A percentile compares a stretch with the other conserved stretches of the same genome.
Evolutionary conservation across 1,284 basidiomycete genomes (phyloP).

Genomic region (Cryptococcus sp.): DNA sequence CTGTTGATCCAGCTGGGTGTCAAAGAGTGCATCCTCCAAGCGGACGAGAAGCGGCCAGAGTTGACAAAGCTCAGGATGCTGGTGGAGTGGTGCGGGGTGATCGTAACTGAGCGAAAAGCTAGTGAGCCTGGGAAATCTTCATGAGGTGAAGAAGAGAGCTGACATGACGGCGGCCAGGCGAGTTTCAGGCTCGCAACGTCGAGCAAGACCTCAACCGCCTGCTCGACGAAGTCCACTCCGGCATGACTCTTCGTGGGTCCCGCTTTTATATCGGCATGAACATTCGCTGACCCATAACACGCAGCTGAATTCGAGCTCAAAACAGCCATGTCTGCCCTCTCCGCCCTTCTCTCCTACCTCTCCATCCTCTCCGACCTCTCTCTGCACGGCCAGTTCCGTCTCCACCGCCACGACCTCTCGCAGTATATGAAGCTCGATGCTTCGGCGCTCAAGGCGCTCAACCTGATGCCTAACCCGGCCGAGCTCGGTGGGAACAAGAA

Average conservation of each 20-base stretch:
- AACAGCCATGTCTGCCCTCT: conserved; percentile 71
- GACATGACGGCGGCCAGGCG: conserved; percentile 56
- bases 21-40: conserved; percentile 76
- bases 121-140: conserved; percentile 54
- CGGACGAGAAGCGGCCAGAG: conserved; percentile 59
- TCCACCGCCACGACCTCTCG: conserved; percentile 84
- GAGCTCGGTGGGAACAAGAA: conserved; percentile 62
- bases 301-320: conserved; percentile 76
- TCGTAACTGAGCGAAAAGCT: conserved; percentile 81
- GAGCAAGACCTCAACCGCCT: conserved; percentile 81
- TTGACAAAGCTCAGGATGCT: conserved; percentile 77
- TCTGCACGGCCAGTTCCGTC: conserved; percentile 76
- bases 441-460: conserved; percentile 86
- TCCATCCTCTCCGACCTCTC: conserved; percentile 74
- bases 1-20: conserved; percentile 93
- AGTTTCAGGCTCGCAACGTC: conserved; percentile 77
- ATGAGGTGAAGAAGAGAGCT: background rate
- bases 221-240: conserved; percentile 57
- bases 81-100: conserved; percentile 84
- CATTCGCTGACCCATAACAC: background rate
- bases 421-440: conserved; percentile 96
- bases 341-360: conserved; percentile 80
- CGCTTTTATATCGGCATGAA: conserved; percentile 32
- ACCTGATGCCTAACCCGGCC: conserved; percentile 71
- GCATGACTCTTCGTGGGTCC: conserved; percentile 52